These are phyloP conservation scores for Pistacia atlantica DNA, from an alignment of 345 rosid genomes.

Conservation along the genomic window DNA sequence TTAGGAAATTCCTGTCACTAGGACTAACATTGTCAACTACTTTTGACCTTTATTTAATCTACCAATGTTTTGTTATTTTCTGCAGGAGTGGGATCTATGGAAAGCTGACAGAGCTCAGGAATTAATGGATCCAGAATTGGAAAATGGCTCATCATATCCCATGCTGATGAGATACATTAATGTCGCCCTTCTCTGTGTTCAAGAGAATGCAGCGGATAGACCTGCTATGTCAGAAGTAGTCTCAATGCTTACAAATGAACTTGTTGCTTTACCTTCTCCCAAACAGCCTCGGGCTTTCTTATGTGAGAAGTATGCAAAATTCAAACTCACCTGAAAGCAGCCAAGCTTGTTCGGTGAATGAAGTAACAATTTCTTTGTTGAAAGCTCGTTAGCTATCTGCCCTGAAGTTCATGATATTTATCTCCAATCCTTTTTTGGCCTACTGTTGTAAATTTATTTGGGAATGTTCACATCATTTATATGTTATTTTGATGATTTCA, in stretches of 20 bases:
- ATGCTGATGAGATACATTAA: conserved; percentile 16
- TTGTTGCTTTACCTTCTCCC: conserved; percentile 12
- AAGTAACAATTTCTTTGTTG: neutral
- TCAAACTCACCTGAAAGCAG: neutral
- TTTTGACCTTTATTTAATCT: neutral
- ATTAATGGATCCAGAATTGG: conserved; percentile 17
- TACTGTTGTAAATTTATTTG: neutral
- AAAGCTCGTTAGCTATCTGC: neutral
- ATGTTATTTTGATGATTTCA: too few relatives aligned
- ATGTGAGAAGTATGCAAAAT: neutral
- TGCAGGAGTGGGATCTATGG: conserved; percentile 41
- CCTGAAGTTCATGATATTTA: too few relatives aligned
- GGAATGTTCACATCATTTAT: neutral
- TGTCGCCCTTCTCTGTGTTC: conserved; percentile 24
- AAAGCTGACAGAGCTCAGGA: conserved; percentile 18
- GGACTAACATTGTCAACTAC: neutral
- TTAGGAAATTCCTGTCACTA: neutral
- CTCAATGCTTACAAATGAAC: conserved; percentile 29
- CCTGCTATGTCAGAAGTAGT: conserved; percentile 29
- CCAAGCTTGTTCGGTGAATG: conserved; percentile 5
- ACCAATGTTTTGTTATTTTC: neutral
- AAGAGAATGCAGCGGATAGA: conserved; percentile 31
- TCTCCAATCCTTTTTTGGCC: neutral
- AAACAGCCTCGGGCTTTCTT: conserved; percentile 30
- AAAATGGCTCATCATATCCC: neutral